Evolutionary conservation across 306 rosid species (phyloP).

Genomic region (Cicer yamashitae): DNA sequence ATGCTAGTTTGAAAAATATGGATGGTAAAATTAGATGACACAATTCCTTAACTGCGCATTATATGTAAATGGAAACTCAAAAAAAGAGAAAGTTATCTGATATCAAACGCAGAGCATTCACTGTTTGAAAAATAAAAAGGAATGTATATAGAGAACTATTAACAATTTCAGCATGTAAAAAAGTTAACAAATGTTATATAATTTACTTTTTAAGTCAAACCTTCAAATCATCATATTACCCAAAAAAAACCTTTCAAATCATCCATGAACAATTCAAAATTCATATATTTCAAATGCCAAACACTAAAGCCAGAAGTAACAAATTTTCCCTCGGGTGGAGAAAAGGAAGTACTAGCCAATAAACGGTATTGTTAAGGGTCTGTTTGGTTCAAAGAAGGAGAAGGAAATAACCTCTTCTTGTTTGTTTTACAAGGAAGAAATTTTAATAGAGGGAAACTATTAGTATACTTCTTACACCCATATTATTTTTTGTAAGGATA

Average conservation of each 20-base stretch:
- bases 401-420: neutral
- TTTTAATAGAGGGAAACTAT: neutral
- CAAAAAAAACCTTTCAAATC: neutral
- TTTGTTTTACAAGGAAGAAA: neutral
- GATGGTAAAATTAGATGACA: constrained; percentile 12
- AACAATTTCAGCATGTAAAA: neutral
- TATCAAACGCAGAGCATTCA: neutral
- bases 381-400: neutral
- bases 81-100: neutral
- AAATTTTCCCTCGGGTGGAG: neutral
- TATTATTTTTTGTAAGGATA: neutral
- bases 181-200: neutral
- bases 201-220: neutral
- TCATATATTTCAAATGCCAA: constrained; percentile 7
- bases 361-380: neutral
- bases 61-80: constrained; percentile 6
- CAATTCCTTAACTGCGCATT: constrained; percentile 8
- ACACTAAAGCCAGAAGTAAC: neutral
- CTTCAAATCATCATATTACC: neutral
- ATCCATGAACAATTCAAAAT: neutral
- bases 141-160: neutral
- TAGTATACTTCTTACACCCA: neutral
- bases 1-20: neutral
- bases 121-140: constrained; percentile 11
- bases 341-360: constrained; percentile 16